A percentile compares a stretch with the other conserved stretches of the same genome.
Conservation (phyloP, 2,329 filamentous ascomycete genomes). For the Pseudogymnoascus sp. region DNA sequence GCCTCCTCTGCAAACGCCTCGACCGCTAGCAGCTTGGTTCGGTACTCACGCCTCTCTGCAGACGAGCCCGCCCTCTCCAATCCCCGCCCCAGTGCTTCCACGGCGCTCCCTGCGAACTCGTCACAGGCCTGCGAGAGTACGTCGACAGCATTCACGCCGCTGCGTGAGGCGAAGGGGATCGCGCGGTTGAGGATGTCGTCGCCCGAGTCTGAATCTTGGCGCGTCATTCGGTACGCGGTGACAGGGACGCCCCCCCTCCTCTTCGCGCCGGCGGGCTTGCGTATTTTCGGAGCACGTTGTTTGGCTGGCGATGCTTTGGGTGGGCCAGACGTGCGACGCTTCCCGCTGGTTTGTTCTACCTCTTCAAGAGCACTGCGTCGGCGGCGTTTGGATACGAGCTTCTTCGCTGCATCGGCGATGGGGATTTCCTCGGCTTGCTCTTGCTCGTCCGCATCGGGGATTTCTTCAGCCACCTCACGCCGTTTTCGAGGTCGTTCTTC, state of each 20-base stretch:
- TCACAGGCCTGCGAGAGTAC: constrained; percentile 55
- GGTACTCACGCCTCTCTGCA: constrained; percentile 43
- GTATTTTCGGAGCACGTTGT: constrained; percentile 11
- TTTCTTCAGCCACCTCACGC: constrained; percentile 15
- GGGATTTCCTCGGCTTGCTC: constrained; percentile 25
- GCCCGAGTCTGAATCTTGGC: constrained; percentile 36
- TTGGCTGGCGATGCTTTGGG: constrained; percentile 8
- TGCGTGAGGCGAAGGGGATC: constrained; percentile 46
- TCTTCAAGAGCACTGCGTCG: not conserved
- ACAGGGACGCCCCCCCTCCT: constrained; percentile 40
- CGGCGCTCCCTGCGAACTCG: constrained; percentile 47
- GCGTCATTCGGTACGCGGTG: constrained; percentile 55
- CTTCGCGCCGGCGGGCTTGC: constrained; percentile 20
- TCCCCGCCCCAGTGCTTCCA: constrained; percentile 41
- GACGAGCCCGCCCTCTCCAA: constrained; percentile 29
- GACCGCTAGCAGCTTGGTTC: constrained; percentile 48
- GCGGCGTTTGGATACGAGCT: not conserved
- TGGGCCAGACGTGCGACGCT: not conserved
- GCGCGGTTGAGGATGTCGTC: constrained; percentile 42
- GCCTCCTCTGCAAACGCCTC: constrained; percentile 54
- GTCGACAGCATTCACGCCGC: constrained; percentile 54
- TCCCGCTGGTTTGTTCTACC: not conserved
- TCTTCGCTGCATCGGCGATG: constrained; percentile 28
- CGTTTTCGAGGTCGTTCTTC: not conserved
- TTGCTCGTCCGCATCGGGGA: constrained; percentile 32